phyloP scores from a whole-genome alignment of 805 yeast species.

The Yamadazyma olivae region DNA sequence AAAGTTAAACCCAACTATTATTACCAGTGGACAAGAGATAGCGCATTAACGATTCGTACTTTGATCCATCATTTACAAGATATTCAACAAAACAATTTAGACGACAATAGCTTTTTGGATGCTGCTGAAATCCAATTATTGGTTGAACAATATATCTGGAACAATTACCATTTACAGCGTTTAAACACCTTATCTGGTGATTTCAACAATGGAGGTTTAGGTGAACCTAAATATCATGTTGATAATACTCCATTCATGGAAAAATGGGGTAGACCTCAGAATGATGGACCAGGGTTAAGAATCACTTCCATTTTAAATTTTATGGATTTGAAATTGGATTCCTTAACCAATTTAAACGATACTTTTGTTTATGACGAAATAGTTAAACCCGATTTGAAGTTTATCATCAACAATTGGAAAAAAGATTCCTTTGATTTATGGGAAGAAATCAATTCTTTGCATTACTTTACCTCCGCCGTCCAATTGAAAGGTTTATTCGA shows the following conservation, averaged over 20 bases:
- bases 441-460: slow-evolving; percentile 81
- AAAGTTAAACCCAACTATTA: slow-evolving; percentile 69
- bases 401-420: slow-evolving; percentile 60
- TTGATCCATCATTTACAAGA: slow-evolving; percentile 57
- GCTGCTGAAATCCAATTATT: slow-evolving; percentile 8
- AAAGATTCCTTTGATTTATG: slow-evolving; percentile 78
- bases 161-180: slow-evolving; percentile 60
- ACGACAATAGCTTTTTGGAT: slow-evolving; percentile 1
- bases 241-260: slow-evolving; percentile 61
- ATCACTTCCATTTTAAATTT: slow-evolving; percentile 61
- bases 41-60: slow-evolving; percentile 74
- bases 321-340: slow-evolving; percentile 28
- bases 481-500: slow-evolving; percentile 65
- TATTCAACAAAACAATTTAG: neutral
- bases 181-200: slow-evolving; percentile 66
- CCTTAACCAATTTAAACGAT: slow-evolving; percentile 10
- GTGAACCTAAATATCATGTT: slow-evolving; percentile 85
- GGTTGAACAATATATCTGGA: slow-evolving; percentile 62
- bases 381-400: slow-evolving; percentile 68
- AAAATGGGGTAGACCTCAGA: slow-evolving; percentile 93
- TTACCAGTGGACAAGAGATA: slow-evolving; percentile 89
- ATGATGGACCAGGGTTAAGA: slow-evolving; percentile 91
- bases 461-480: slow-evolving; percentile 74
- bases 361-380: slow-evolving; percentile 49
- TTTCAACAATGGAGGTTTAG: slow-evolving; percentile 53